A percentile compares a stretch with the other conserved stretches of the same genome.
phyloP scores from a whole-genome alignment of 1,139 yeast species.

The Scheffersomyces illinoinensis region DNA sequence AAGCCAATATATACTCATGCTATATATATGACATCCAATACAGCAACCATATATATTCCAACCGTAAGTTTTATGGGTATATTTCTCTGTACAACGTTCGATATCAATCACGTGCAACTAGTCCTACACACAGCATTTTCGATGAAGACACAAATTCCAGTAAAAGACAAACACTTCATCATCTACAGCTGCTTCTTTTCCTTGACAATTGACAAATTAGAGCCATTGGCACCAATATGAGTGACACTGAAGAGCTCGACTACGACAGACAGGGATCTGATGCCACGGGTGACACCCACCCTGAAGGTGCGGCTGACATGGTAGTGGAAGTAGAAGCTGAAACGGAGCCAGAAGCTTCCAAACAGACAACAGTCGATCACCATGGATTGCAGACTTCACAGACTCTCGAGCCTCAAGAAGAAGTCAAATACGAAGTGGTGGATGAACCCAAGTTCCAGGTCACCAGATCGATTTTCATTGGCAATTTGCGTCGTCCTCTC shows the following conservation, averaged over 20 bases:
- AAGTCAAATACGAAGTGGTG: slow-evolving; percentile 32
- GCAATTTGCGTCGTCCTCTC: slow-evolving; percentile 41
- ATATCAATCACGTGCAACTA: not conserved
- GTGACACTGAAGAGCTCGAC: slow-evolving; percentile 18
- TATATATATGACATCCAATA: not conserved
- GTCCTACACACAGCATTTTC: not conserved
- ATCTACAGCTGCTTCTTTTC: not conserved
- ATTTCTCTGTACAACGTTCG: not conserved
- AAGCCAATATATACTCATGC: not conserved
- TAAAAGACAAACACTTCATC: not conserved
- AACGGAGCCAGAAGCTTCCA: not conserved
- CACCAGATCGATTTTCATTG: slow-evolving; percentile 46
- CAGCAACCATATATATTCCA: not conserved
- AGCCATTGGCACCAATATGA: slow-evolving; percentile 10
- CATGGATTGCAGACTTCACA: slow-evolving; percentile 24
- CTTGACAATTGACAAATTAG: not conserved
- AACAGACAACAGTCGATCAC: slow-evolving; percentile 18
- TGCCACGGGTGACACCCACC: not conserved
- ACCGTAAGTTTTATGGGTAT: not conserved
- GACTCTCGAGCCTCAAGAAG: slow-evolving; percentile 26
- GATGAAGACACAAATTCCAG: not conserved
- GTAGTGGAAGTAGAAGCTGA: slow-evolving; percentile 1
- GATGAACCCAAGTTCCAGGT: slow-evolving; percentile 32
- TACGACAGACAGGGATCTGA: slow-evolving; percentile 10
- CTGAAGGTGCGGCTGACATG: not conserved